Conservation (phyloP, 768 basidiomycete genomes). For the Termitomyces sp. region DNA sequence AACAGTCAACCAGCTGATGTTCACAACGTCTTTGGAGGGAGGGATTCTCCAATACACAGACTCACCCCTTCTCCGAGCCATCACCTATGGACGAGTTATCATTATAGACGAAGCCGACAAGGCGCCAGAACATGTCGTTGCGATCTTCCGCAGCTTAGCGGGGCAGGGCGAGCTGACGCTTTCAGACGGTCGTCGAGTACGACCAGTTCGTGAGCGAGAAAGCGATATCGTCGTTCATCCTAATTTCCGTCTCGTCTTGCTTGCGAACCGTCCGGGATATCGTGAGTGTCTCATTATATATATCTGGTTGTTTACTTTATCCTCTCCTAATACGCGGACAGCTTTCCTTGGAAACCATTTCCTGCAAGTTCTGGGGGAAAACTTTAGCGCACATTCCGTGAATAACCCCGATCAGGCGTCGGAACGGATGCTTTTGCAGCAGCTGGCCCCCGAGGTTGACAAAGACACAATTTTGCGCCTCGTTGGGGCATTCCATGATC, state of each 20-base stretch:
- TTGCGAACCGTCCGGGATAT: conserved; percentile 67
- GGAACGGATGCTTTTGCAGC: conserved; percentile 52
- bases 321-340: conserved; percentile 18
- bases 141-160: conserved; percentile 64
- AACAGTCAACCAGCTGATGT: conserved; percentile 68
- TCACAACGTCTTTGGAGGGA: conserved; percentile 53
- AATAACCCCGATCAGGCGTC: conserved; percentile 63
- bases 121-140: conserved; percentile 68
- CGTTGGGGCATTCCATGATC: conserved; percentile 60
- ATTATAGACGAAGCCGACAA: conserved; percentile 72
- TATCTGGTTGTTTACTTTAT: neutral
- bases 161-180: conserved; percentile 60
- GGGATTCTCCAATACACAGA: conserved; percentile 57
- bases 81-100: conserved; percentile 55
- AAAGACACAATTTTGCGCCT: conserved; percentile 49
- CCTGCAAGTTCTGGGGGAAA: conserved; percentile 65
- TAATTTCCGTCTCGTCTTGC: conserved; percentile 55
- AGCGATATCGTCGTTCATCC: conserved; percentile 58
- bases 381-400: conserved; percentile 61
- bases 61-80: conserved; percentile 62
- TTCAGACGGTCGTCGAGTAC: conserved; percentile 56
- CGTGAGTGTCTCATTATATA: conserved; percentile 38
- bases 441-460: conserved; percentile 56
- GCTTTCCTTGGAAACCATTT: conserved; percentile 74
- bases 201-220: conserved; percentile 37